phyloP scores from a whole-genome alignment of 208 protist species.

The Trypanosoma lewisi region DNA sequence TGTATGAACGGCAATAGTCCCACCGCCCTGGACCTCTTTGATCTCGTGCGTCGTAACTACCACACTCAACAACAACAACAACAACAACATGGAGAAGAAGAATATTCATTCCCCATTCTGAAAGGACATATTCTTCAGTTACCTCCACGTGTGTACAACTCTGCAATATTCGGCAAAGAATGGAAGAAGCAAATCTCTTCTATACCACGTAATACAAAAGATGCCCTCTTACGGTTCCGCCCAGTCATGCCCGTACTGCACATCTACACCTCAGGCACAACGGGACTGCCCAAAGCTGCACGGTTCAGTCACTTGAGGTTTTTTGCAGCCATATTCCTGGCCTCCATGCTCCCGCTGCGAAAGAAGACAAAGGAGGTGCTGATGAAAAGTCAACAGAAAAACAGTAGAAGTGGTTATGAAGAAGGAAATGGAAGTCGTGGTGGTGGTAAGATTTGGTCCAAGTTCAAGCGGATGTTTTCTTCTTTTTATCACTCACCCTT shows the following conservation, averaged over 20 bases:
- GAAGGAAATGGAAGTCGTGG: neutral
- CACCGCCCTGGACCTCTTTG: constrained; percentile 31
- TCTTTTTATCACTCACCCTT: constrained; percentile 19
- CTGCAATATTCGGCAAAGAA: neutral
- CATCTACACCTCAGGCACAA: constrained; percentile 90
- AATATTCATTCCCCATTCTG: constrained; percentile 5
- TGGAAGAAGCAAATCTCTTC: neutral
- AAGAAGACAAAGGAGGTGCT: constrained; percentile 29
- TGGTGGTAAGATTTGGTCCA: too few species aligned
- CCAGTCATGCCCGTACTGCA: constrained; percentile 53
- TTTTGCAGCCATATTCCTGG: constrained; percentile 54
- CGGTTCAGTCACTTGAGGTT: constrained; percentile 71
- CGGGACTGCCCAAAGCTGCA: constrained; percentile 81
- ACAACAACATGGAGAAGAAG: neutral
- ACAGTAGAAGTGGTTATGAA: neutral
- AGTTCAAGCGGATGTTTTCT: constrained; percentile 18
- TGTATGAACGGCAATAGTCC: neutral
- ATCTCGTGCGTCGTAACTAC: constrained; percentile 30
- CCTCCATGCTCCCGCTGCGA: constrained; percentile 37
- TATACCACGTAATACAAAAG: neutral
- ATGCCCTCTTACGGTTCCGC: constrained; percentile 36
- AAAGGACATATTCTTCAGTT: neutral
- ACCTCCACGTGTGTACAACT: neutral
- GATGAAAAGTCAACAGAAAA: constrained; percentile 23
- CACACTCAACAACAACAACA: neutral